phyloP scores from a whole-genome alignment of 2,329 filamentous ascomycete genomes.

The Periconia macrospinosa region DNA sequence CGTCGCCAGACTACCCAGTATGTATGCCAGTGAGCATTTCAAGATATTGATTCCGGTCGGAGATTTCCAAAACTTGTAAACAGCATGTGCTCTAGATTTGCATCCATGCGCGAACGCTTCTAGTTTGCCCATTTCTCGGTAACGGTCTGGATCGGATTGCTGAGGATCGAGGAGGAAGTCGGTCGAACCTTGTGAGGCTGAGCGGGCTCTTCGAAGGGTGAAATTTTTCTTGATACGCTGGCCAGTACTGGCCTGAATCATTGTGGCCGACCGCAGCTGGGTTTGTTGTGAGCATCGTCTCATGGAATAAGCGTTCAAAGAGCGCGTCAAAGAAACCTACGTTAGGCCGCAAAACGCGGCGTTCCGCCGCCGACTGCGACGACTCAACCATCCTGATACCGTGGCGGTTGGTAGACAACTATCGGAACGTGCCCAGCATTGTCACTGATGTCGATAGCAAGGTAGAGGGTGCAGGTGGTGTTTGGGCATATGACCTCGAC shows the following conservation, averaged over 20 bases:
- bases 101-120: constrained; percentile 40
- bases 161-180: constrained; percentile 44
- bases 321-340: constrained; percentile 26
- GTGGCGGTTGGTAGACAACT: background rate
- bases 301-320: background rate
- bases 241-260: constrained; percentile 83
- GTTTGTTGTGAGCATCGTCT: constrained; percentile 17
- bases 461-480: background rate
- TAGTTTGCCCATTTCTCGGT: constrained; percentile 35
- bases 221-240: constrained; percentile 81
- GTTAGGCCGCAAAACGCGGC: constrained; percentile 40
- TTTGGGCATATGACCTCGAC: background rate
- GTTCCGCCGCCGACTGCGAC: constrained; percentile 32
- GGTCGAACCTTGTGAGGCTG: constrained; percentile 44
- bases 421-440: constrained; percentile 3
- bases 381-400: constrained; percentile 29
- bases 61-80: constrained; percentile 67
- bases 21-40: constrained; percentile 89
- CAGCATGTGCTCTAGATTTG: constrained; percentile 27
- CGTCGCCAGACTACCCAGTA: constrained; percentile 82
- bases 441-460: background rate
- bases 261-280: constrained; percentile 79
- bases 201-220: constrained; percentile 61
- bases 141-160: constrained; percentile 28
- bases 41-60: constrained; percentile 77